Evolutionary conservation across 139 green algal species (phyloP), one percentile per base, ranked within the genome.

Genomic region (Desmodesmus armatus): DNA sequence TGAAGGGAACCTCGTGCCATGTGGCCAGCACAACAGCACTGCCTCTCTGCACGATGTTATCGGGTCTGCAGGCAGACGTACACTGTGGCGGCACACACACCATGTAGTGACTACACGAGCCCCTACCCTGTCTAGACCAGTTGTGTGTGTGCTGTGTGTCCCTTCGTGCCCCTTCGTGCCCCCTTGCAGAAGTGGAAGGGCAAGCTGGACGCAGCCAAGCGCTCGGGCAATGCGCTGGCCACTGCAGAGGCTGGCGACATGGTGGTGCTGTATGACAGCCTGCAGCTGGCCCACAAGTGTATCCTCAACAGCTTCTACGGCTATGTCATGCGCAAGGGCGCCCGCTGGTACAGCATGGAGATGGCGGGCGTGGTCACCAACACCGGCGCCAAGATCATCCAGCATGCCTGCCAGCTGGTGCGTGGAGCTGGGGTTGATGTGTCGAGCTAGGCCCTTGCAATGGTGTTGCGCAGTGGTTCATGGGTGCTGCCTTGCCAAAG

Each of bases 221-320:
- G 76, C 27, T 80, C 35, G 25, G 94, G 91, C 75, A 94, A 97
- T 83, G 85, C 90, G 55, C 85, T 97, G 19, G 60, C 82, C 31
- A 87, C 91, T 13, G 84, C 92, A 60, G 93, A 96, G 88, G 96
- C 96, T n/a, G 51, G 72, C 27, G 95, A 97, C 88, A 97, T 98
- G 94, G 91, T 93, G 71, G 94, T 98, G 80, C 92, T 98, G 88
- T 98, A 97, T 85, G 96, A 98, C 88, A 93, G 82, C 6, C 91
- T 98, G 87, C 97, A 99, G 81, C 96, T 99, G 85, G 97, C 97
- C 31, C 97, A 99, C 94, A 99, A 99, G 94, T 99, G 97, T 94
- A 99, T 99, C 91, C 93, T 99, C 83, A 99, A 99, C 93, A 98
- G 92, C 35, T 98, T 98, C 89, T 98, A 99, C 89, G 96, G 94